Base-by-base conservation (phyloP, 2,329 filamentous ascomycete genomes). In the Ophiostoma ulmi region DNA sequence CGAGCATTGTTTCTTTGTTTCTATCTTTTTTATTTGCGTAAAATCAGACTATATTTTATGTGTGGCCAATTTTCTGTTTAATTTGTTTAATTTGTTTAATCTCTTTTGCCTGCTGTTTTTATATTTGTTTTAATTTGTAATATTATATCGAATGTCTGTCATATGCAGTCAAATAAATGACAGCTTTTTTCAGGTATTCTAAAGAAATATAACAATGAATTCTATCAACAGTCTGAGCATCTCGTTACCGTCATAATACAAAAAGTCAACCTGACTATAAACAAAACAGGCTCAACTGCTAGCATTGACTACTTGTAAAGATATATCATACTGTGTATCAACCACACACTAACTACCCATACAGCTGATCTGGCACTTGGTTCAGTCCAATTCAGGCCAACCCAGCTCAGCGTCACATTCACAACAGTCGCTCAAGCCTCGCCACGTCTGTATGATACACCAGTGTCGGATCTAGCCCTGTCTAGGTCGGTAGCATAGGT, bases 401-500 rank as follows among this genome's bases (percentile, higher is more conserved):
- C 22, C n/a, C 8, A 26, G 52, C 52, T 26, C 22, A 22, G 8
- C n/a, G 52, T 58, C 22, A n/a, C 22, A 58, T 58, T 58, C 52
- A 13, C 52, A 26, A 58, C 52, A 38, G 36, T 20, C 63, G 63
- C 63, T 38, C 31, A 20, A 38, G 63, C 63, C 35, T 66, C 63
- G 63, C 63, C 63, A 38, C 36, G 63, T 41, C 63, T 39, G 63
- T 31, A 66, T 66, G 63, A 66, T 41, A 58, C 52, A 58, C 52
- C 52, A 58, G 52, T 58, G 52, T 58, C 52, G 22, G 52, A n/a
- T n/a, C 17, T 66, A 66, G 63, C 35, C 35, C 63, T 66, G 31
- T 64, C 61, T 36, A 38, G 35, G 31, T 20, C 61, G 63, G 63
- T 41, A 10, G 38, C 38, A 13, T 39, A 39, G 10, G 5, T 13